phyloP scores from a whole-genome alignment of 2,329 filamentous ascomycete species.

The Aspergillus udagawae region DNA sequence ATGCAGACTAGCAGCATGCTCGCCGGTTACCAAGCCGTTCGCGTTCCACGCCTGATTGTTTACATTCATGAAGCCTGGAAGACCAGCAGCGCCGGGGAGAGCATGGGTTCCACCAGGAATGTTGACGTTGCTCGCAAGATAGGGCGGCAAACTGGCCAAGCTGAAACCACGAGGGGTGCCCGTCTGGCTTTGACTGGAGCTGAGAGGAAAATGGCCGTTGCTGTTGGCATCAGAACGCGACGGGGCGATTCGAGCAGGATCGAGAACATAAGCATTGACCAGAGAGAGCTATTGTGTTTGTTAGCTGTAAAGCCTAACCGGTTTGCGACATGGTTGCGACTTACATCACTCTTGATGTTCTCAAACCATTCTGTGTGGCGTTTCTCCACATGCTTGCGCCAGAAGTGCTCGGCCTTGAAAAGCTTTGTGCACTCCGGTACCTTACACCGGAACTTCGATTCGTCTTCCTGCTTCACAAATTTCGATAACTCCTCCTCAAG shows the following conservation, averaged over 20 bases:
- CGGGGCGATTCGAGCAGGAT: conserved; percentile 90
- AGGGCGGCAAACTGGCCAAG: conserved; percentile 65
- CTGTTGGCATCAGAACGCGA: conserved; percentile 91
- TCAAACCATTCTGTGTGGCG: conserved; percentile 86
- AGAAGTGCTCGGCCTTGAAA: conserved; percentile 96
- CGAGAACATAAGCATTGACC: conserved; percentile 90
- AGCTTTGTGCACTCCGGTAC: conserved; percentile 94
- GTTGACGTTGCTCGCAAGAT: conserved; percentile 46
- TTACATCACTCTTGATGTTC: conserved; percentile 75
- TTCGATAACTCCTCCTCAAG: conserved; percentile 81
- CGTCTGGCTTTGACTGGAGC: conserved; percentile 68
- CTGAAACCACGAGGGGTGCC: conserved; percentile 93
- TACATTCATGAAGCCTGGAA: conserved; percentile 33
- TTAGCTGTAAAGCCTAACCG: conserved; percentile 27
- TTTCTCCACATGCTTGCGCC: conserved; percentile 97
- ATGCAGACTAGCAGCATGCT: conserved; percentile 39
- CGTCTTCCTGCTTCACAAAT: conserved; percentile 94
- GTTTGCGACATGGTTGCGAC: conserved; percentile 26
- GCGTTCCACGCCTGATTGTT: conserved; percentile 25
- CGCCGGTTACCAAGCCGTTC: conserved; percentile 37
- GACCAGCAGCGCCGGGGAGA: conserved; percentile 21
- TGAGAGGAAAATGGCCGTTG: conserved; percentile 88
- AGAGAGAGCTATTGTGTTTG: conserved; percentile 64
- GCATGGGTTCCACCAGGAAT: conserved; percentile 34
- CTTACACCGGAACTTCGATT: conserved; percentile 94